These are phyloP conservation scores for Aureobasidium pullulans DNA, from an alignment of 2,329 filamentous ascomycete species.

Conservation along the genomic window DNA sequence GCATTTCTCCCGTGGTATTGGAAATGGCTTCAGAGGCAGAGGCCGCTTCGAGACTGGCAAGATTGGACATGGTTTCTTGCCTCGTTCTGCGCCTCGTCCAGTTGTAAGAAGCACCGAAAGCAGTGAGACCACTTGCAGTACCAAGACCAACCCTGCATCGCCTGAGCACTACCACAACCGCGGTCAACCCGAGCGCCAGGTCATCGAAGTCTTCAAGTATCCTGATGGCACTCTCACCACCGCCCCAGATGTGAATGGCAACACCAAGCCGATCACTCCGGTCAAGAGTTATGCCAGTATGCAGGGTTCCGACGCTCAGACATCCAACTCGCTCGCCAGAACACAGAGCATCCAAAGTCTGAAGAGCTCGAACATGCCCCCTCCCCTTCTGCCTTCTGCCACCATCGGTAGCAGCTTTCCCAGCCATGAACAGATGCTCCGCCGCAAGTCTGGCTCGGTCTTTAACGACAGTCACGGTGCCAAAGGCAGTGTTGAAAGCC, in stretches of 20 bases:
- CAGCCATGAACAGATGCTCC: neutral
- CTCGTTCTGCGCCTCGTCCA: neutral
- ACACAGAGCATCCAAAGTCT: neutral
- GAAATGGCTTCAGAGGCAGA: neutral
- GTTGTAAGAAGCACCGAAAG: neutral
- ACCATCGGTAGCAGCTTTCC: neutral
- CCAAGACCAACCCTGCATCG: neutral
- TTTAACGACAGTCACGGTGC: neutral
- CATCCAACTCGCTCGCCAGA: neutral
- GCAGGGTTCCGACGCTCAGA: neutral
- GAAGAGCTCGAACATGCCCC: neutral
- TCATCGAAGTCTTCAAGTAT: neutral
- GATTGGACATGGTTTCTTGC: neutral
- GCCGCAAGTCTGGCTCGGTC: neutral
- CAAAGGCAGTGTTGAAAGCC: neutral
- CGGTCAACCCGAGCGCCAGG: neutral
- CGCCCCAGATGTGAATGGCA: neutral
- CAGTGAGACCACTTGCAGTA: neutral
- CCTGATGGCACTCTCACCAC: constrained; percentile 1
- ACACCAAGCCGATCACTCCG: neutral
- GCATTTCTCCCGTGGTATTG: neutral
- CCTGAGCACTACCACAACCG: neutral
- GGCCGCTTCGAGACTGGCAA: neutral
- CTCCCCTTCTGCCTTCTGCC: neutral
- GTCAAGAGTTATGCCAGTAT: neutral